Evolutionary conservation across 1,139 yeast species (phyloP).

Genomic region (Pichia sp.): DNA sequence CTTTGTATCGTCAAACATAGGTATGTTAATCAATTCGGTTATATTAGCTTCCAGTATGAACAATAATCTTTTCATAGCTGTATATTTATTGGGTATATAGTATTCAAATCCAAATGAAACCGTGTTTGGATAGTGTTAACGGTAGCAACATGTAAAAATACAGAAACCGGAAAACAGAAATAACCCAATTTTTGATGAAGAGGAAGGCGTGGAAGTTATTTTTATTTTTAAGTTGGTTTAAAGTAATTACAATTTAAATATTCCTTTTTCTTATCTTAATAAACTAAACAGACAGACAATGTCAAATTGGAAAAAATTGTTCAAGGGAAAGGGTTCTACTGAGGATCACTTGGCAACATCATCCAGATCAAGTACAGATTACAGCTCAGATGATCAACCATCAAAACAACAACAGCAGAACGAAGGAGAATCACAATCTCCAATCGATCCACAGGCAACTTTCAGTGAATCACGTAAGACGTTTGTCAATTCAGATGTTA

Average conservation of each 20-base stretch:
- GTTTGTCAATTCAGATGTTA: constrained; percentile 18
- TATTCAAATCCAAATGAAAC: neutral
- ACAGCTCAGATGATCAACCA: constrained; percentile 5
- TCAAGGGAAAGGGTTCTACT: constrained; percentile 15
- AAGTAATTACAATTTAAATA: neutral
- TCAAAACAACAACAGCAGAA: neutral
- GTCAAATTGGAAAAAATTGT: constrained; percentile 29
- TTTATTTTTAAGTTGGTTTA: neutral
- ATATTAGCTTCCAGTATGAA: constrained; percentile 57
- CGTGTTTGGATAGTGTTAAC: no score
- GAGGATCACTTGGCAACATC: constrained; percentile 2
- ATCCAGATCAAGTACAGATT: constrained; percentile 6
- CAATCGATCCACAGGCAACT: constrained; percentile 10
- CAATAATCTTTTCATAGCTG: constrained; percentile 23
- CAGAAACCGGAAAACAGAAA: no score
- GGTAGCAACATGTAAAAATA: no score
- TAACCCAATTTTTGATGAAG: neutral
- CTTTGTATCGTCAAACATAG: constrained; percentile 60
- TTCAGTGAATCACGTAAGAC: constrained; percentile 23
- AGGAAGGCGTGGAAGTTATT: neutral
- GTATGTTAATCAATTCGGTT: constrained; percentile 71
- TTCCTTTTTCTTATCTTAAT: neutral
- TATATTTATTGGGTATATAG: neutral
- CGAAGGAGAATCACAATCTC: constrained; percentile 8
- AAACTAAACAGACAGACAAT: constrained; percentile 1